Conservation (phyloP, 441 rosid species). For the Pelargonium myrrhifolium region DNA sequence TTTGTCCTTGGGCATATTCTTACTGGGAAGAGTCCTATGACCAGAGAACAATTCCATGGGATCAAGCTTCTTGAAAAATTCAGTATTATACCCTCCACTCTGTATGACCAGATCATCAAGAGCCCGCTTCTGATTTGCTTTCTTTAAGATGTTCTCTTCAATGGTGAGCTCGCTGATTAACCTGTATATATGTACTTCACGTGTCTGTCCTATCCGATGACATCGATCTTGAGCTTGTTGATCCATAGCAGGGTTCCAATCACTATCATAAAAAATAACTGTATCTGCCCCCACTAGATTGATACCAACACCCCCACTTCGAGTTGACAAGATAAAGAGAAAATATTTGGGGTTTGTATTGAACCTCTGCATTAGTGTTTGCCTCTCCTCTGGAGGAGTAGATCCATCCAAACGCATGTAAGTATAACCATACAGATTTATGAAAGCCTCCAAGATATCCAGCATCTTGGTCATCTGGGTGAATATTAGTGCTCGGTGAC, state of each 20-base stretch:
- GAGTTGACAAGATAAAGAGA: slow-evolving; percentile 95
- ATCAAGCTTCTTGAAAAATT: slow-evolving; percentile 98
- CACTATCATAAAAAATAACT: slow-evolving; percentile 95
- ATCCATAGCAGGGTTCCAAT: slow-evolving; percentile 99
- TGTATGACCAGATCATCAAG: slow-evolving; percentile 98
- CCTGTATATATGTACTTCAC: slow-evolving; percentile 95
- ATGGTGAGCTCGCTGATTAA: slow-evolving; percentile 97
- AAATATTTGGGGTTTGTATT: slow-evolving; percentile 97
- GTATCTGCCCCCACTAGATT: slow-evolving; percentile 99
- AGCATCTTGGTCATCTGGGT: slow-evolving; percentile 99
- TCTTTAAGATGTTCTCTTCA: slow-evolving; percentile 95
- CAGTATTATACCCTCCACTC: slow-evolving; percentile 95
- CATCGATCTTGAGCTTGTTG: slow-evolving; percentile 99
- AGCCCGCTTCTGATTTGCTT: slow-evolving; percentile 99
- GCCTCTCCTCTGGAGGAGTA: slow-evolving; percentile 98
- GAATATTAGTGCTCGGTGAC: slow-evolving; percentile 96
- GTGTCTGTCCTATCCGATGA: slow-evolving; percentile 99
- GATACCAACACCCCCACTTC: slow-evolving; percentile 99
- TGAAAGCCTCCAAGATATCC: slow-evolving; percentile 95
- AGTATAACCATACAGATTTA: slow-evolving; percentile 91
- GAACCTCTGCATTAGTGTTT: slow-evolving; percentile 97
- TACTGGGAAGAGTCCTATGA: slow-evolving; percentile 50
- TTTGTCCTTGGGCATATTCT: slow-evolving; percentile 55
- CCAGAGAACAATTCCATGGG: slow-evolving; percentile 96
- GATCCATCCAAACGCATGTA: slow-evolving; percentile 99